Evolutionary conservation across 169 alveolate species (phyloP).

Genomic region (Cryptosporidium sp.): DNA sequence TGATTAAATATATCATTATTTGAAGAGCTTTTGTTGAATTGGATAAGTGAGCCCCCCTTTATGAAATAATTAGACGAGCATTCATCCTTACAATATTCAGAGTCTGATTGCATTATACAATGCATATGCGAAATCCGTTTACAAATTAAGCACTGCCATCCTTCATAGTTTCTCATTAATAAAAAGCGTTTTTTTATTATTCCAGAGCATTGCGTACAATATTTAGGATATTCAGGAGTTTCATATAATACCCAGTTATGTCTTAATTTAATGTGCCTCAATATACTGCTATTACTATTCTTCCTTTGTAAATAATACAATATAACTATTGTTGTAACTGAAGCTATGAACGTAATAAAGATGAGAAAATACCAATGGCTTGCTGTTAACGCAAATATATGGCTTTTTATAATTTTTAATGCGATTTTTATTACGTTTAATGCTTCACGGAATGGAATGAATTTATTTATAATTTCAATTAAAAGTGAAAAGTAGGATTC

Average conservation of each 20-base stretch:
- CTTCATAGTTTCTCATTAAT: slow-evolving; percentile 57
- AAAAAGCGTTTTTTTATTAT: slow-evolving; percentile 56
- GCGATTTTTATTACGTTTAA: slow-evolving; percentile 51
- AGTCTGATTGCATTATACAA: slow-evolving; percentile 71
- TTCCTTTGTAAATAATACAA: slow-evolving; percentile 38
- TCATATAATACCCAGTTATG: slow-evolving; percentile 68
- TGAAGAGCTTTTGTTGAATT: not conserved
- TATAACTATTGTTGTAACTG: not conserved
- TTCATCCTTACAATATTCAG: slow-evolving; percentile 39
- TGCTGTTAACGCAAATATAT: slow-evolving; percentile 19
- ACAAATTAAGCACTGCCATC: slow-evolving; percentile 69
- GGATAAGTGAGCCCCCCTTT: not conserved
- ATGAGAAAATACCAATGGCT: slow-evolving; percentile 47
- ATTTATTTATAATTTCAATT: slow-evolving; percentile 21
- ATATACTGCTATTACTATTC: slow-evolving; percentile 3
- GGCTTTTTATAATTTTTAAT: slow-evolving; percentile 7
- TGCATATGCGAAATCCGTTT: slow-evolving; percentile 65
- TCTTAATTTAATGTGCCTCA: slow-evolving; percentile 67
- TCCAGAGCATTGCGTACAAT: slow-evolving; percentile 67
- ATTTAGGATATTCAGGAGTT: slow-evolving; percentile 68
- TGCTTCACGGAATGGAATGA: slow-evolving; percentile 50
- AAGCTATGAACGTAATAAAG: not conserved
- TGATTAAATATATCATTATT: not conserved
- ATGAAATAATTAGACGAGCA: slow-evolving; percentile 1
- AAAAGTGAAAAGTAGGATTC: not conserved